These are phyloP conservation scores for Eucalyptus erythrocorys DNA, from an alignment of 345 rosid species.

Conservation along the genomic window DNA sequence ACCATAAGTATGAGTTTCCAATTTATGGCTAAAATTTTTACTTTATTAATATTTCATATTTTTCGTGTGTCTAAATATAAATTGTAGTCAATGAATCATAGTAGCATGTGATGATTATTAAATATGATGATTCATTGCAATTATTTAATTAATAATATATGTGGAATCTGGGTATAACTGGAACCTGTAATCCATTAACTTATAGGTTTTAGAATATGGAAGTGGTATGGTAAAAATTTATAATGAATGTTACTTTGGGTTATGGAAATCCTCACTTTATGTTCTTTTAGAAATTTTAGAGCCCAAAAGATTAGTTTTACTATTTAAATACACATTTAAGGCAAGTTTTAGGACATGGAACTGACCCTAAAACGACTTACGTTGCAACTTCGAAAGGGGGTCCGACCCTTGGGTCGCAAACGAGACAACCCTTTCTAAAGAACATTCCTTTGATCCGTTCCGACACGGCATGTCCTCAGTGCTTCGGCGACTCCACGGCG, in stretches of 20 bases:
- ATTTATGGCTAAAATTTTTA: no score
- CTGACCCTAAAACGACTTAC: neutral
- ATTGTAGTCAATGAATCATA: no score
- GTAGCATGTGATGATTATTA: no score
- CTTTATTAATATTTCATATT: no score
- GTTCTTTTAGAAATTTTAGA: no score
- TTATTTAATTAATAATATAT: no score
- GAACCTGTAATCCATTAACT: rapidly evolving
- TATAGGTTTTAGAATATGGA: rapidly evolving
- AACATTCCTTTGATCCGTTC: neutral
- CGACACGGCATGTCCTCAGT: neutral
- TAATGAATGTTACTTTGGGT: neutral
- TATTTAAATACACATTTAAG: no score
- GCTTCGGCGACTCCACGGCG: neutral
- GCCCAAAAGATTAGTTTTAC: no score
- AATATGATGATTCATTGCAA: no score
- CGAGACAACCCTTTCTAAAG: neutral
- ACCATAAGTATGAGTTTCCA: rapidly evolving
- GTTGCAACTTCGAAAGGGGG: neutral
- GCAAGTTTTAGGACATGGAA: neutral
- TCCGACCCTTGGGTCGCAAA: neutral
- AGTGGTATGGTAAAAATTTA: no score
- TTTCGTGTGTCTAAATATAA: rapidly evolving
- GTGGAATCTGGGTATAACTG: rapidly evolving
- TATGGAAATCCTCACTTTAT: no score